Conservation (phyloP, 129 eudicot genomes). For the Flaveria brownii region DNA sequence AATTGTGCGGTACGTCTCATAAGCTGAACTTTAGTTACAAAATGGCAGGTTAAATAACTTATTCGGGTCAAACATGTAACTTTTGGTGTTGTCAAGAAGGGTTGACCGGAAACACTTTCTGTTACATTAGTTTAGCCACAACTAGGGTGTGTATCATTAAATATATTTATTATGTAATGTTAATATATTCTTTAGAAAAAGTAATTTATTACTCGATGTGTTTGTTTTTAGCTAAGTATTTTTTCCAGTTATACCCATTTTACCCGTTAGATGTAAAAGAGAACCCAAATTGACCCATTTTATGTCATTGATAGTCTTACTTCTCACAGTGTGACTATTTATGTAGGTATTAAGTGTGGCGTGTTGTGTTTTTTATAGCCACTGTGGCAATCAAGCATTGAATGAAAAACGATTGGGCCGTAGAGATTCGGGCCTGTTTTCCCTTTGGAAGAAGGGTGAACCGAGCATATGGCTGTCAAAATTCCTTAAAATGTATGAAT, state of each 20-base stretch:
- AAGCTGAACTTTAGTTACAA: not conserved
- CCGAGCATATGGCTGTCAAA: slow-evolving; percentile 73
- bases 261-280: not conserved
- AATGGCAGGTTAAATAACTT: not conserved
- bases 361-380: slow-evolving; percentile 98
- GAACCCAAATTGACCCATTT: not conserved
- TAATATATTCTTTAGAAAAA: not conserved
- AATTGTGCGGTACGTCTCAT: slow-evolving; percentile 83
- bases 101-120: not conserved
- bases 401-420: slow-evolving; percentile 70
- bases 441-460: slow-evolving; percentile 86
- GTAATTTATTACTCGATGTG: not conserved
- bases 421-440: slow-evolving; percentile 62
- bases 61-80: not conserved
- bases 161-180: not conserved
- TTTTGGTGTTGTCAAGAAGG: not conserved
- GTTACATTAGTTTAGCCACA: not conserved
- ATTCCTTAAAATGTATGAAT: slow-evolving; percentile 73
- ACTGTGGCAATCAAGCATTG: slow-evolving; percentile 94
- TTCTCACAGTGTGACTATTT: slow-evolving; percentile 30
- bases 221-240: not conserved
- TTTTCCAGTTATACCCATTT: not conserved
- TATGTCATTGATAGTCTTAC: slow-evolving; percentile 20
- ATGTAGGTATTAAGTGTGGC: slow-evolving; percentile 96
- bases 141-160: not conserved